phyloP scores from a whole-genome alignment of 1,139 yeast genomes.

The Blastobotrys proliferans region DNA sequence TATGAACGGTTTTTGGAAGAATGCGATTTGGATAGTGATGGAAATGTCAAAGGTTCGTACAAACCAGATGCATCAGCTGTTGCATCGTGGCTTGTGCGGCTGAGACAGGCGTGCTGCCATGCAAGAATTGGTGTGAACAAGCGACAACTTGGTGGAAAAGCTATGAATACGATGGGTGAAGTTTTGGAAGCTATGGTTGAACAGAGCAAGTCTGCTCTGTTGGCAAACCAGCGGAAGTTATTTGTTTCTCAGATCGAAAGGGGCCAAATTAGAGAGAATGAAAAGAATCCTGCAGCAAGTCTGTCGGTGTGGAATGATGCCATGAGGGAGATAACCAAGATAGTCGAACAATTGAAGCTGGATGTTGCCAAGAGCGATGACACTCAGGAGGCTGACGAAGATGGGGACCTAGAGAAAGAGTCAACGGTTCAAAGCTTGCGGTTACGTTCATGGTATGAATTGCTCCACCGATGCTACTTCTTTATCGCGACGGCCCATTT shows the following conservation, averaged over 20 bases:
- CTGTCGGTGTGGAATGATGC: slow-evolving; percentile 42
- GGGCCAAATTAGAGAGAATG: slow-evolving; percentile 63
- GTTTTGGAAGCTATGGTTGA: slow-evolving; percentile 62
- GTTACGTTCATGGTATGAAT: slow-evolving; percentile 46
- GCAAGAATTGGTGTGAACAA: slow-evolving; percentile 59
- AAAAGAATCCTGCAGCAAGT: slow-evolving; percentile 49
- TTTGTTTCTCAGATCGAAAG: slow-evolving; percentile 44
- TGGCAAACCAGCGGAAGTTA: slow-evolving; percentile 47
- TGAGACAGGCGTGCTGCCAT: slow-evolving; percentile 81
- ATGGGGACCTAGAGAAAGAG: slow-evolving; percentile 30
- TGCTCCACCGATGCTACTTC: slow-evolving; percentile 71
- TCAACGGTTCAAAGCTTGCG: slow-evolving; percentile 3
- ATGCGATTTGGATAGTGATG: slow-evolving; percentile 56
- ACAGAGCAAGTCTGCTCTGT: slow-evolving; percentile 47
- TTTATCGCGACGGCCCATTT: slow-evolving; percentile 78
- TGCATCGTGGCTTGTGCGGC: slow-evolving; percentile 54
- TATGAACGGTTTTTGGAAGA: slow-evolving; percentile 59
- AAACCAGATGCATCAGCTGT: slow-evolving; percentile 23
- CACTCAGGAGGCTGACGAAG: slow-evolving; percentile 21
- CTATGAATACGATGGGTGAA: slow-evolving; percentile 52
- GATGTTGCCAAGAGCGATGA: slow-evolving; percentile 18
- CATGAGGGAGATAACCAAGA: slow-evolving; percentile 38
- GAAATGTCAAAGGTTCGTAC: slow-evolving; percentile 41
- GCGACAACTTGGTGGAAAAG: slow-evolving; percentile 28
- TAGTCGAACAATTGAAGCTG: slow-evolving; percentile 26